Percentiles rank a stretch among this genome's conserved stretches.
phyloP scores from a whole-genome alignment of 371 early-diverging fungal species.

The Rhizopus microsporus region DNA sequence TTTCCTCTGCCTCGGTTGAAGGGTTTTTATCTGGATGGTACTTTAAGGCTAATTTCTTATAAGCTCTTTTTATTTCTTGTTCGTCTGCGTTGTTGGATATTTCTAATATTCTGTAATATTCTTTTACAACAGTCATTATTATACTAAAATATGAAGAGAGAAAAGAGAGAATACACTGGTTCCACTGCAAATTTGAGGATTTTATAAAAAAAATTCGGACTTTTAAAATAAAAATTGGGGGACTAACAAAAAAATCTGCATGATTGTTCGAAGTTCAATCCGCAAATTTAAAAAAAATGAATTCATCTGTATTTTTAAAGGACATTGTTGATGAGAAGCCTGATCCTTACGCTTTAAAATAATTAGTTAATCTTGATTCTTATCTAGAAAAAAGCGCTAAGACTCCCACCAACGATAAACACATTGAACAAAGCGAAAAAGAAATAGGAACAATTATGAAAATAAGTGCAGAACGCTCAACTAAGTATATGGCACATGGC shows the following conservation, averaged over 20 bases:
- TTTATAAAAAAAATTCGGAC: constrained; percentile 2
- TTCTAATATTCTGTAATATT: constrained; percentile 36
- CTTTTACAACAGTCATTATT: constrained; percentile 14
- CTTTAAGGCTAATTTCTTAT: constrained; percentile 42
- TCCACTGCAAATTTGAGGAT: constrained; percentile 7
- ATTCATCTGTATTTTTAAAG: no score
- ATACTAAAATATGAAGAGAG: constrained; percentile 8
- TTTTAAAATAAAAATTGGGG: no score
- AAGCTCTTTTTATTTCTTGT: constrained; percentile 50
- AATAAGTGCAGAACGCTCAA: constrained; percentile 9
- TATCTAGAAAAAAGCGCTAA: constrained; percentile 9
- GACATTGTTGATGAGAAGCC: no score
- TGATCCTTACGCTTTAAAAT: no score
- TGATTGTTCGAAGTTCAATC: no score
- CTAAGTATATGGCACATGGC: constrained; percentile 9
- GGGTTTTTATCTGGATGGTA: constrained; percentile 65
- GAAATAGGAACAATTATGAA: constrained; percentile 8
- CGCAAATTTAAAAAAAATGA: no score
- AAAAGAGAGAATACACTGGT: constrained; percentile 6
- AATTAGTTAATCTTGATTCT: constrained; percentile 10
- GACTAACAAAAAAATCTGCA: no score
- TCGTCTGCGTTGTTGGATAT: constrained; percentile 32
- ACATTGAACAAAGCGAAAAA: constrained; percentile 10
- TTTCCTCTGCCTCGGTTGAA: constrained; percentile 46
- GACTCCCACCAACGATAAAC: constrained; percentile 10